These are phyloP conservation scores for Magnolia changhungtana DNA, from an alignment of 164 flowering plant genomes.

Conservation along the genomic window DNA sequence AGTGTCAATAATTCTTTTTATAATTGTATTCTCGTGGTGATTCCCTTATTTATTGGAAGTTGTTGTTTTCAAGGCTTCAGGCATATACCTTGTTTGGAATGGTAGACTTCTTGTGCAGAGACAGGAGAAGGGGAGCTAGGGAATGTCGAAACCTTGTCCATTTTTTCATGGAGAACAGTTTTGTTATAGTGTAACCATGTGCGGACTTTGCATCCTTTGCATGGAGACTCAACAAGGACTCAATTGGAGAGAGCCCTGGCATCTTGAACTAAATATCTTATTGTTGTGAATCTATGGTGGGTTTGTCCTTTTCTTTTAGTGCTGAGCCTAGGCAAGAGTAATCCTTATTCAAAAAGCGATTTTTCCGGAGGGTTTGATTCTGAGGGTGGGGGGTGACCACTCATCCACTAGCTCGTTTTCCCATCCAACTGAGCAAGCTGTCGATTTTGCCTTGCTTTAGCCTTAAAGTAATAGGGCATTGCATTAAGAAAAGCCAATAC, in stretches of 20 bases:
- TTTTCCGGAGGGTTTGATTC: slow-evolving; percentile 15
- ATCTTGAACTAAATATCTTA: slow-evolving; percentile 15
- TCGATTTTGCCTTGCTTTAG: background rate
- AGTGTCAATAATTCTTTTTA: background rate
- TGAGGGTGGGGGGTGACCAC: slow-evolving; percentile 26
- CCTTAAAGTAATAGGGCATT: background rate
- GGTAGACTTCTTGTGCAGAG: slow-evolving; percentile 14
- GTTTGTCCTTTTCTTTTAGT: slow-evolving; percentile 9
- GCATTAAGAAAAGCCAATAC: background rate
- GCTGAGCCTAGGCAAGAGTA: slow-evolving; percentile 9
- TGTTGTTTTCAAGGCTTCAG: slow-evolving; percentile 6
- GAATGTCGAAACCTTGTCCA: slow-evolving; percentile 36
- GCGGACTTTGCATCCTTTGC: slow-evolving; percentile 15
- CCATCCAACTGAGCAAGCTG: slow-evolving; percentile 6
- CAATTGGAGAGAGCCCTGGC: slow-evolving; percentile 18
- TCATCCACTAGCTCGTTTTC: slow-evolving; percentile 13
- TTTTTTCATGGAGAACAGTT: slow-evolving; percentile 15
- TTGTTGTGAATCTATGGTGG: slow-evolving; percentile 14
- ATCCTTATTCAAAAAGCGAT: slow-evolving; percentile 18
- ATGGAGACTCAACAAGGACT: slow-evolving; percentile 25
- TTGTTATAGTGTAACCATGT: slow-evolving; percentile 12
- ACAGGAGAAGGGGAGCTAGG: slow-evolving; percentile 8
- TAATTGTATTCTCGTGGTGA: slow-evolving; percentile 5
- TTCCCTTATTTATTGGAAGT: slow-evolving; percentile 9
- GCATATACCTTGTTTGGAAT: slow-evolving; percentile 19